phyloP scores from a whole-genome alignment of 2,329 filamentous ascomycete species.

The Diaporthe vaccinii region DNA sequence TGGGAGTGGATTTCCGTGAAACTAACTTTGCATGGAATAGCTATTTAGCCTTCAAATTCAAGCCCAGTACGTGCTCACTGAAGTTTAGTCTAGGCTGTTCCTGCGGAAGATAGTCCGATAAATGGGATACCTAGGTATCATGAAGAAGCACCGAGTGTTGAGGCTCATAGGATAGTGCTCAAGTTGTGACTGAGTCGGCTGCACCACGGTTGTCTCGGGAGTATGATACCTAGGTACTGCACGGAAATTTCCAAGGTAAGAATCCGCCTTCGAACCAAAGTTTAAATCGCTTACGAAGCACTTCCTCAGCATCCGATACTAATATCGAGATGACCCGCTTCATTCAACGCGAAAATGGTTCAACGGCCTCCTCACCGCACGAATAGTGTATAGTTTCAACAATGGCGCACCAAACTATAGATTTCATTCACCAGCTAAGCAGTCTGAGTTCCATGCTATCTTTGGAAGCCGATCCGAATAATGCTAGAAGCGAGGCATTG shows the following conservation, averaged over 20 bases:
- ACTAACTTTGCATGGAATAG: too few relatives aligned
- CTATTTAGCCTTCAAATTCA: background rate
- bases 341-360: too few relatives aligned
- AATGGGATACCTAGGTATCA: background rate
- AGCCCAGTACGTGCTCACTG: background rate
- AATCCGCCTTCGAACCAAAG: background rate
- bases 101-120: background rate
- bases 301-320: background rate
- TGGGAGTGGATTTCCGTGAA: too few relatives aligned
- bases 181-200: background rate
- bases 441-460: background rate
- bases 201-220: background rate
- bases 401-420: background rate
- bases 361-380: background rate
- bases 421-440: background rate
- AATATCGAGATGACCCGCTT: too few relatives aligned
- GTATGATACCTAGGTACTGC: background rate
- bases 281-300: background rate
- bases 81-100: background rate
- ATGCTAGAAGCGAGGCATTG: background rate
- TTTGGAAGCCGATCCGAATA: background rate
- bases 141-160: background rate
- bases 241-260: background rate
- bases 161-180: background rate
- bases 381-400: background rate